Conservation (phyloP, 768 basidiomycete genomes). For the Hydnum rufescens region DNA sequence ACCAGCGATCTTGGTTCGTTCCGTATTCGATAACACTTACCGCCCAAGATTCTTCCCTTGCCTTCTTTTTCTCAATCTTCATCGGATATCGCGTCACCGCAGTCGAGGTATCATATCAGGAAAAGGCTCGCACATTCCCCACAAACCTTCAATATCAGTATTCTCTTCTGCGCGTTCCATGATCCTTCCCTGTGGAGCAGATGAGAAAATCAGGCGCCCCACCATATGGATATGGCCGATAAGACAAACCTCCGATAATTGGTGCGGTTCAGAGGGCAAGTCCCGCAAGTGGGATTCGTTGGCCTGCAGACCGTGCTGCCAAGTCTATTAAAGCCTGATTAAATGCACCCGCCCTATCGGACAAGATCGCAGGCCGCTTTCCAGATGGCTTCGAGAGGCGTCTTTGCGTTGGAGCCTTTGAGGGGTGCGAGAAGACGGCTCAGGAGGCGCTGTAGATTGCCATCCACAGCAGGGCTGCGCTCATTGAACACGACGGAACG, state of each 20-base stretch:
- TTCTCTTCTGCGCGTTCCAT: slow-evolving; percentile 7
- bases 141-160: slow-evolving; percentile 62
- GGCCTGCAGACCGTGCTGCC: too few relatives aligned
- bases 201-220: neutral
- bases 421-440: slow-evolving; percentile 62
- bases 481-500: too few relatives aligned
- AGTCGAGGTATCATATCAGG: slow-evolving; percentile 11
- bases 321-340: too few relatives aligned
- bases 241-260: too few relatives aligned
- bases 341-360: too few relatives aligned
- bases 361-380: too few relatives aligned
- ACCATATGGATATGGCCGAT: neutral
- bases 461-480: slow-evolving; percentile 78
- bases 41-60: slow-evolving; percentile 64
- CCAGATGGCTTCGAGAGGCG: too few relatives aligned
- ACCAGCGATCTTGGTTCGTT: slow-evolving; percentile 29
- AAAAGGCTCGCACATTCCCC: slow-evolving; percentile 45
- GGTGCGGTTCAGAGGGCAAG: too few relatives aligned
- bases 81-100: slow-evolving; percentile 69
- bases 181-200: neutral
- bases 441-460: slow-evolving; percentile 73
- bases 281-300: too few relatives aligned
- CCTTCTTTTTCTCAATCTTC: slow-evolving; percentile 64
- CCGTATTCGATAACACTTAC: slow-evolving; percentile 76
- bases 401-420: too few relatives aligned